These are phyloP conservation scores for Neoarthrinium moseri DNA, from an alignment of 2,329 filamentous ascomycete species.

Conservation along the genomic window DNA sequence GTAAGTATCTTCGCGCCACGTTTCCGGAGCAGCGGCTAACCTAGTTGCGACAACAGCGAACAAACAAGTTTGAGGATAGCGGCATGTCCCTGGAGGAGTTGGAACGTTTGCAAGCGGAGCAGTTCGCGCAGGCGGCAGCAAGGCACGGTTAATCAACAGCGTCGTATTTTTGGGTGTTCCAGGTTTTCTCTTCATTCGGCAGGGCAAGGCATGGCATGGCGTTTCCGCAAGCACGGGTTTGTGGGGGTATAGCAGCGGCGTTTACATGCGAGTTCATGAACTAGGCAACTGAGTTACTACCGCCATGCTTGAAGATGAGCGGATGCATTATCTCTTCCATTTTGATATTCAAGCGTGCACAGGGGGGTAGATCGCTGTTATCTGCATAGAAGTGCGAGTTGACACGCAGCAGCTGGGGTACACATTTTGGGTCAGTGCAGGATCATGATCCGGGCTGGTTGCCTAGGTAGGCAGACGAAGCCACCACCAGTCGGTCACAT, in stretches of 20 bases:
- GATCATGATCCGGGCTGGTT: no score
- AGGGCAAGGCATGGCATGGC: constrained; percentile 10
- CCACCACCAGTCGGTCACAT: no score
- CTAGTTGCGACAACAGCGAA: constrained; percentile 64
- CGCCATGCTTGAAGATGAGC: neutral
- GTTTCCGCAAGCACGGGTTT: constrained; percentile 5
- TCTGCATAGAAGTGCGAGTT: no score
- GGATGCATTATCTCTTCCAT: neutral
- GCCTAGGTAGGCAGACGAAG: no score
- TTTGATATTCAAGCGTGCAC: no score
- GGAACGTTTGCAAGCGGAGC: constrained; percentile 82
- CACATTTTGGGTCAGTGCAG: no score
- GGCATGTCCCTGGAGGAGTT: constrained; percentile 90
- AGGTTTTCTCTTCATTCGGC: neutral
- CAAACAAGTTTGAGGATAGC: constrained; percentile 94
- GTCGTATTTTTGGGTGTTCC: no score
- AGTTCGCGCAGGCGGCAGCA: constrained; percentile 63
- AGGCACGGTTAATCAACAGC: constrained; percentile 21
- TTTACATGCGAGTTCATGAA: constrained; percentile 1
- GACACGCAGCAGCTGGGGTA: no score
- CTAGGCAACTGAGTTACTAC: constrained; percentile 1
- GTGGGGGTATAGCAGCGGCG: constrained; percentile 11
- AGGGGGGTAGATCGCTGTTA: no score
- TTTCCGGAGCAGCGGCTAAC: no score
- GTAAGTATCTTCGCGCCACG: constrained; percentile 27